Base-by-base conservation (phyloP, 306 rosid genomes). In the Lupinus albus region DNA sequence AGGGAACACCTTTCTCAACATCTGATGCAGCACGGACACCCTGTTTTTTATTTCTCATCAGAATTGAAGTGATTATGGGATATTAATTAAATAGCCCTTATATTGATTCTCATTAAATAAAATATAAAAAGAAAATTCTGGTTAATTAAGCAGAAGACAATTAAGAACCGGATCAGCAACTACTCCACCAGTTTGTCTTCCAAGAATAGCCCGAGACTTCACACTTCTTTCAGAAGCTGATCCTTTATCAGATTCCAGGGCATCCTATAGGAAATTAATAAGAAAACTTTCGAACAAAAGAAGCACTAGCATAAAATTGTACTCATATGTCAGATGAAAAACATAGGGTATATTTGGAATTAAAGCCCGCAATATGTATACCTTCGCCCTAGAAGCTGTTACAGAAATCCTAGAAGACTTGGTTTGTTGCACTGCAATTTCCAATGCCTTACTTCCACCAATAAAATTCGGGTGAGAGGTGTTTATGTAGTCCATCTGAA, bases 401-500 rank as follows among this genome's bases (percentile, higher is more conserved):
- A 79, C 38, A 60, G 89, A 73, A 56, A 74, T 64, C 77, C 94
- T 83, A 57, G 97, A 86, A 61, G 93, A 83, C 80, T 80, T 89
- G 68, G 86, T 76, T 69, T 93, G 97, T 58, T 85, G 97, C 77
- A 82, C 62, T 72, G 97, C 97, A 60, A 28, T 11, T 80, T 90
- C 99, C 65, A 90, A 80, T 38, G 99, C 97, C 80, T 84, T 88
- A 64, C 97, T 90, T 75, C 99, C 99, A 72, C 99, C 99, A 82
- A 93, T 56, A 86, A 93, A 90, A 84, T 93, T 93, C 67, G 88
- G 92, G 71, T 93, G 99, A 57, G 99, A 93, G 67, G 99, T 93
- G 76, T 93, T 93, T 74, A 93, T 86, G 85, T 90, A 93, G 82
- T 88, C 96, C 99, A 93, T 90, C 99, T 93, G 85, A 84, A 83